These are phyloP conservation scores for Panellus pusillus DNA, from an alignment of 768 basidiomycete genomes.

Conservation along the genomic window DNA sequence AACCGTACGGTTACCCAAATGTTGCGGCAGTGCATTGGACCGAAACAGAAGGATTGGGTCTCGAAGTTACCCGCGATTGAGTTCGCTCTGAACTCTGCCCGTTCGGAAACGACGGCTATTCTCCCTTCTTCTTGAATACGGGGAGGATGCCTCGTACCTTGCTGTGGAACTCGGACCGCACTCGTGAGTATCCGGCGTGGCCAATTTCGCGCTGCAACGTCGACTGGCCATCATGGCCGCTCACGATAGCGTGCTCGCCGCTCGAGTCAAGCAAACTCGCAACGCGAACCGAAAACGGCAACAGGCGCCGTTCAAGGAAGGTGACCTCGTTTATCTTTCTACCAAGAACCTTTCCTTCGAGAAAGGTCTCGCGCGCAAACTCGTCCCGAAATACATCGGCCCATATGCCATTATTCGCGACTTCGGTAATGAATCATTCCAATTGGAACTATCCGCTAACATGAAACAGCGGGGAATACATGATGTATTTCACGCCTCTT, in stretches of 20 bases:
- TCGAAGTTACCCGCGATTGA: background rate
- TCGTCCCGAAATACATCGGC: constrained; percentile 32
- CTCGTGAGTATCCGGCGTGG: background rate
- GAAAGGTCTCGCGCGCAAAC: constrained; percentile 27
- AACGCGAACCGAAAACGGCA: constrained; percentile 22
- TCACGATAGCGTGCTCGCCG: constrained; percentile 26
- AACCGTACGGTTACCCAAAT: constrained; percentile 2
- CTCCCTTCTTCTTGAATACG: constrained; percentile 15
- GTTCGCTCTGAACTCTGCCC: background rate
- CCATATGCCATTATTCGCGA: constrained; percentile 25
- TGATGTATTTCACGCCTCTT: constrained; percentile 26
- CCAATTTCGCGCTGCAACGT: background rate
- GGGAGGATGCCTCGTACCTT: constrained; percentile 22
- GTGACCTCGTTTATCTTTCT: constrained; percentile 22
- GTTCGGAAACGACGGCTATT: background rate
- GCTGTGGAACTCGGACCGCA: constrained; percentile 8
- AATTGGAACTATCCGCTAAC: constrained; percentile 18
- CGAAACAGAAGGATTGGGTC: constrained; percentile 5
- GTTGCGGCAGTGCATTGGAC: background rate
- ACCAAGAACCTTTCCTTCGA: constrained; percentile 30
- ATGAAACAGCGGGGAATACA: constrained; percentile 22
- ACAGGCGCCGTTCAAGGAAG: background rate
- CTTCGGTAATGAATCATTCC: constrained; percentile 17
- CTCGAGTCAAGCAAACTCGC: constrained; percentile 26
- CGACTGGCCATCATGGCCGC: constrained; percentile 24